Percentiles rank a stretch among this genome's conserved stretches.
phyloP scores from a whole-genome alignment of 495 filamentous ascomycete genomes.

The Tuber microsphaerosporum region DNA sequence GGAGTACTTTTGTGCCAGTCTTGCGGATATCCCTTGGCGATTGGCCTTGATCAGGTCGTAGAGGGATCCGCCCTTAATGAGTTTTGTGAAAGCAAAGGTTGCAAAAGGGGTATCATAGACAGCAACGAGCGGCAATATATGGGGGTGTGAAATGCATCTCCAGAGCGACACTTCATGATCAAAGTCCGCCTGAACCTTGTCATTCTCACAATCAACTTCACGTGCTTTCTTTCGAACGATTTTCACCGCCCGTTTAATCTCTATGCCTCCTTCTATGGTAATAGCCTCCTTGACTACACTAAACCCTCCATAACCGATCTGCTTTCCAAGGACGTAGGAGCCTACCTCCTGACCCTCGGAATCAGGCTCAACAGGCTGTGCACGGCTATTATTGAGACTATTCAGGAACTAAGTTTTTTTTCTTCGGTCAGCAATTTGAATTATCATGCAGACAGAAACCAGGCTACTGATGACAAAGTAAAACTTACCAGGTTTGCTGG shows the following conservation, averaged over 20 bases:
- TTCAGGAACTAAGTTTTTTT: constrained; percentile 57
- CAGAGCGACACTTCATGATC: constrained; percentile 68
- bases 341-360: constrained; percentile 70
- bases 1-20: constrained; percentile 56
- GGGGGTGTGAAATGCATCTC: constrained; percentile 60
- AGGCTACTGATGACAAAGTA: constrained; percentile 43
- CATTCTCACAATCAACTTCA: constrained; percentile 59
- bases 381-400: constrained; percentile 39
- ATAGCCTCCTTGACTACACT: constrained; percentile 65
- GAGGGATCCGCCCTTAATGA: constrained; percentile 62
- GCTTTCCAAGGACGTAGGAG: constrained; percentile 63
- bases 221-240: constrained; percentile 60
- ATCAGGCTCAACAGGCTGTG: constrained; percentile 52
- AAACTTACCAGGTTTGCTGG: constrained; percentile 47
- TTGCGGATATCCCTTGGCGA: constrained; percentile 50
- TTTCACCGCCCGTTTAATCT: constrained; percentile 59
- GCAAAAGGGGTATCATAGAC: constrained; percentile 66
- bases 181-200: constrained; percentile 63
- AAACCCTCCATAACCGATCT: constrained; percentile 65
- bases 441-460: constrained; percentile 47
- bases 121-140: constrained; percentile 59
- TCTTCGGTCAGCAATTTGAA: constrained; percentile 56
- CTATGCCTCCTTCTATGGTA: constrained; percentile 54
- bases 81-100: constrained; percentile 66
- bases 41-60: constrained; percentile 60